phyloP scores from a whole-genome alignment of 345 rosid species.

The Lumnitzera littorea region DNA sequence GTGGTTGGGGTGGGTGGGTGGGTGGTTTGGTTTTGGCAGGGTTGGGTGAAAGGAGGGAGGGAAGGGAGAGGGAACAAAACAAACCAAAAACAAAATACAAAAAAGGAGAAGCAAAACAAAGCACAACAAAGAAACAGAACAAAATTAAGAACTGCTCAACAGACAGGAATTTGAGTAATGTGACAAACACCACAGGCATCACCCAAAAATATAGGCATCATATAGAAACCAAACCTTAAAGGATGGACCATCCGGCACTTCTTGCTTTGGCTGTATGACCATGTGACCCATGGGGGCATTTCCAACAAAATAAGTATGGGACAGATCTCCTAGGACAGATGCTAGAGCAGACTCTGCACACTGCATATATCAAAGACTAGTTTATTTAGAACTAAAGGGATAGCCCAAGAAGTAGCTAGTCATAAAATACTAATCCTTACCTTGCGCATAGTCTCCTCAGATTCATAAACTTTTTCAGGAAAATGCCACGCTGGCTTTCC shows the following conservation, averaged over 20 bases:
- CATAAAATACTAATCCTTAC: slow-evolving; percentile 22
- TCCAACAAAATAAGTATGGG: slow-evolving; percentile 88
- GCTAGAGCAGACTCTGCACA: slow-evolving; percentile 87
- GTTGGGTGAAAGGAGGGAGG: too few species aligned
- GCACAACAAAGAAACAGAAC: background rate
- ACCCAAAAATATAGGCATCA: background rate
- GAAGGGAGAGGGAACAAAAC: too few species aligned
- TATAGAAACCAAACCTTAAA: slow-evolving; percentile 45
- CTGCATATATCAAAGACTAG: slow-evolving; percentile 30
- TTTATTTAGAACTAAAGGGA: slow-evolving; percentile 1
- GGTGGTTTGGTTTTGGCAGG: too few species aligned
- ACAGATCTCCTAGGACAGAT: slow-evolving; percentile 69
- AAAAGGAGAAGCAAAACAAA: background rate
- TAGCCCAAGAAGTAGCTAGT: background rate
- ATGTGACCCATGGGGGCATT: slow-evolving; percentile 97
- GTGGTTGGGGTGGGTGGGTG: too few species aligned
- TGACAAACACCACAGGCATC: too few species aligned
- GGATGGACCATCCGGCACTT: slow-evolving; percentile 29
- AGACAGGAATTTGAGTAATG: too few species aligned
- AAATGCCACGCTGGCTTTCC: slow-evolving; percentile 85
- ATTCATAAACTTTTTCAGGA: slow-evolving; percentile 76
- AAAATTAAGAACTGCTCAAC: background rate
- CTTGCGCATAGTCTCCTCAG: slow-evolving; percentile 88
- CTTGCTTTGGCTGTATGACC: slow-evolving; percentile 39
- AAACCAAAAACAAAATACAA: background rate